phyloP scores from a whole-genome alignment of 352 stramenopile species.

The Globisporangium echinulatum region DNA sequence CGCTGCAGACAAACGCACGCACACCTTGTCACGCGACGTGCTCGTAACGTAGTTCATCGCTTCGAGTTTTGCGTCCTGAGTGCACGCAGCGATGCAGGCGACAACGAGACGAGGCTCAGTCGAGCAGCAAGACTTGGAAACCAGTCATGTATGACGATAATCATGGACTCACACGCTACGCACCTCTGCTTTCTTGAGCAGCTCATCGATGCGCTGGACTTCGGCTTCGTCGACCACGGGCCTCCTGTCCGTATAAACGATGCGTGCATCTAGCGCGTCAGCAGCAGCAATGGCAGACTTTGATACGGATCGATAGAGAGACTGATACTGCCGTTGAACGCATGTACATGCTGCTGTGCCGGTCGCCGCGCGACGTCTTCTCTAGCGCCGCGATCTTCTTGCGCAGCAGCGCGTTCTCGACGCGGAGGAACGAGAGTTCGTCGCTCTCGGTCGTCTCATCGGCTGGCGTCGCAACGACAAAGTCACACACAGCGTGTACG shows the following conservation, averaged over 20 bases:
- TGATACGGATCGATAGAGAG: too few relatives aligned
- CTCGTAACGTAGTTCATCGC: constrained; percentile 67
- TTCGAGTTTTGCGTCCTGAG: constrained; percentile 62
- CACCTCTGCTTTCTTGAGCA: constrained; percentile 72
- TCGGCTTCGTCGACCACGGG: constrained; percentile 47
- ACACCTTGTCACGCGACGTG: constrained; percentile 70
- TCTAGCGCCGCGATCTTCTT: constrained; percentile 71
- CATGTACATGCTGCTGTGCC: not conserved
- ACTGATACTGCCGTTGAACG: too few relatives aligned
- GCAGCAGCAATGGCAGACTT: not conserved
- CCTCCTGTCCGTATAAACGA: constrained; percentile 19
- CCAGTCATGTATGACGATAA: too few relatives aligned
- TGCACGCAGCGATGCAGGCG: not conserved
- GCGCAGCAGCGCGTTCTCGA: constrained; percentile 60
- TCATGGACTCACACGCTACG: not conserved
- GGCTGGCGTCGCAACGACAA: constrained; percentile 5
- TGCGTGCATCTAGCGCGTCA: too few relatives aligned
- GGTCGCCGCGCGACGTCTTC: constrained; percentile 27
- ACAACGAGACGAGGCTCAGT: too few relatives aligned
- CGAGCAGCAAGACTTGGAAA: too few relatives aligned
- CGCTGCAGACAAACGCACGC: not conserved
- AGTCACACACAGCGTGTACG: not conserved
- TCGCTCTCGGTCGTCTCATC: constrained; percentile 20
- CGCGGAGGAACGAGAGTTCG: constrained; percentile 40
- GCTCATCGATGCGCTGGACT: constrained; percentile 60